Conservation (phyloP, 2,329 filamentous ascomycete species). For the Mycosphaerella sp. region DNA sequence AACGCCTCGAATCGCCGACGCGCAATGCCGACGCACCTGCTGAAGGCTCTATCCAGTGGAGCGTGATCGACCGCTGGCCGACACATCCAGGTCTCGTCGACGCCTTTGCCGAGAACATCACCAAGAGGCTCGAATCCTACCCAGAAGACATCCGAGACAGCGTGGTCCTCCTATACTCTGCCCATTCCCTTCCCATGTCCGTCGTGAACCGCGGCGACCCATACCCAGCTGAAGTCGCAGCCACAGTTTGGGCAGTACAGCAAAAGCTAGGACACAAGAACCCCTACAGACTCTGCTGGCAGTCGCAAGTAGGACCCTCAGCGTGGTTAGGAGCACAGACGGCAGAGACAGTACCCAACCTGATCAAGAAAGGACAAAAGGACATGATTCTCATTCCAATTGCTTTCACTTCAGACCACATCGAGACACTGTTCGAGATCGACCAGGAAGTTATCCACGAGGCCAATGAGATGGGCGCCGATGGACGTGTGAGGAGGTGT, state of each 20-base stretch:
- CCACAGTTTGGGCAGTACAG: constrained; percentile 97
- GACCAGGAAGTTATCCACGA: constrained; percentile 94
- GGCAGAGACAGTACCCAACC: constrained; percentile 75
- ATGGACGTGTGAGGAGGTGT: constrained; percentile 65
- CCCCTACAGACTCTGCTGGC: constrained; percentile 92
- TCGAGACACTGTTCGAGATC: constrained; percentile 91
- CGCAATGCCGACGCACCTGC: constrained; percentile 44
- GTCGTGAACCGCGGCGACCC: constrained; percentile 95
- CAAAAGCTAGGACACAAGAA: constrained; percentile 79
- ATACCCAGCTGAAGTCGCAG: constrained; percentile 91
- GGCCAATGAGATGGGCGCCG: constrained; percentile 63
- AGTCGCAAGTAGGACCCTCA: constrained; percentile 92
- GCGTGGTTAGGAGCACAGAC: constrained; percentile 97
- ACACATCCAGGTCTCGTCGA: constrained; percentile 84
- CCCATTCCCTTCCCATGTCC: constrained; percentile 93
- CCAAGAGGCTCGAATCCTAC: constrained; percentile 75
- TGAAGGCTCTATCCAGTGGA: constrained; percentile 78
- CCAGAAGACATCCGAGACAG: constrained; percentile 70
- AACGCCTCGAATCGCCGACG: constrained; percentile 59
- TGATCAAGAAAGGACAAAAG: constrained; percentile 84
- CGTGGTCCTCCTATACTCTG: constrained; percentile 80
- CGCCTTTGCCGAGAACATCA: constrained; percentile 87
- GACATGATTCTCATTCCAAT: constrained; percentile 90
- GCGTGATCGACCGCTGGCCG: constrained; percentile 96
- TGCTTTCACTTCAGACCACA: constrained; percentile 98